These are phyloP conservation scores for Mycena pura DNA, from an alignment of 768 basidiomycete species.

Conservation along the genomic window DNA sequence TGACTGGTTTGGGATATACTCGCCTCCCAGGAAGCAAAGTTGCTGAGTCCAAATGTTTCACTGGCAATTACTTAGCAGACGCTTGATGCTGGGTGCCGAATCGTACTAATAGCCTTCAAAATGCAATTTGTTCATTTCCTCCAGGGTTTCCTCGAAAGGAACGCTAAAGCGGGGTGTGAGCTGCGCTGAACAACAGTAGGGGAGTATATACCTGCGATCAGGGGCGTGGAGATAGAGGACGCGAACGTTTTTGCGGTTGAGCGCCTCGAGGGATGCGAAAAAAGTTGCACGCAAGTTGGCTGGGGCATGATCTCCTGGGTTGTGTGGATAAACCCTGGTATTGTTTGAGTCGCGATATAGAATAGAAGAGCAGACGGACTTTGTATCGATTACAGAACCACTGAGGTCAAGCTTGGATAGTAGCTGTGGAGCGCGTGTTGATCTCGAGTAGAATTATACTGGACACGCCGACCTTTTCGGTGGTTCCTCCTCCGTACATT, in stretches of 20 bases:
- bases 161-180: conserved; percentile 31
- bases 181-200: no score
- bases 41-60: conserved; percentile 57
- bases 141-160: conserved; percentile 54
- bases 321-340: conserved; percentile 48
- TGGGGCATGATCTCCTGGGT: conserved; percentile 51
- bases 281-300: conserved; percentile 45
- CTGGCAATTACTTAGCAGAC: conserved; percentile 31
- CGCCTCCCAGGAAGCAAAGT: conserved; percentile 57
- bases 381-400: conserved; percentile 54
- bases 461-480: conserved; percentile 45
- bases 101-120: conserved; percentile 54
- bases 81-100: not conserved
- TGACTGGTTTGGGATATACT: not conserved
- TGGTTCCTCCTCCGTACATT: conserved; percentile 54
- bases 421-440: conserved; percentile 31
- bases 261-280: conserved; percentile 43
- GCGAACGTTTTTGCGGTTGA: conserved; percentile 48
- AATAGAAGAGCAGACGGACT: conserved; percentile 36
- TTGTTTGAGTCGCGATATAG: conserved; percentile 4
- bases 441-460: not conserved
- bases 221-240: conserved; percentile 58
- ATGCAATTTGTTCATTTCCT: conserved; percentile 50
- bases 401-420: conserved; percentile 49
- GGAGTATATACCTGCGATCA: conserved; percentile 38